Evolutionary conservation across 2,329 filamentous ascomycete genomes (phyloP).

Genomic region (Aurifilum marmelostoma): DNA sequence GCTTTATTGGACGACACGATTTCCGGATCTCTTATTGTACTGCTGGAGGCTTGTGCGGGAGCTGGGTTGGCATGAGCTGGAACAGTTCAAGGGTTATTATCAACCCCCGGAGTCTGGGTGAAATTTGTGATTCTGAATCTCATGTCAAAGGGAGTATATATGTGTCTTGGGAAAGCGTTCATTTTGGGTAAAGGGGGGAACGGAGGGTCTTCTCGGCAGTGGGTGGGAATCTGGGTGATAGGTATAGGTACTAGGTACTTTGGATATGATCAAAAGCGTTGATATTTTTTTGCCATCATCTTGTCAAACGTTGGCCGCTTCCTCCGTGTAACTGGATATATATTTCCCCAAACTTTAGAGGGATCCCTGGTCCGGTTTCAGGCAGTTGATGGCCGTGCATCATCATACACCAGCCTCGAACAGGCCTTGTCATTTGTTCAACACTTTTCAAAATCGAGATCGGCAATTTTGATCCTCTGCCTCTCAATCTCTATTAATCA

Average conservation of each 20-base stretch:
- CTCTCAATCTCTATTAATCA: too few relatives aligned
- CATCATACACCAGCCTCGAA: background rate
- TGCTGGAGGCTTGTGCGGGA: slow-evolving; percentile 78
- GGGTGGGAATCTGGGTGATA: background rate
- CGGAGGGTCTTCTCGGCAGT: background rate
- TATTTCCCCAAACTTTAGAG: background rate
- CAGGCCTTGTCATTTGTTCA: background rate
- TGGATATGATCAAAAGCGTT: background rate
- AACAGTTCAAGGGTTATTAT: slow-evolving; percentile 76
- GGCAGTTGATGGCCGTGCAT: too few relatives aligned
- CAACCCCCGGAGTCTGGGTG: slow-evolving; percentile 44
- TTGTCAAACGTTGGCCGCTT: background rate
- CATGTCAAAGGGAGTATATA: background rate
- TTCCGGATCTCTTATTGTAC: slow-evolving; percentile 76
- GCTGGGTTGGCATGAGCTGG: slow-evolving; percentile 63
- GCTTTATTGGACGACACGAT: slow-evolving; percentile 78
- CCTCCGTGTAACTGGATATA: background rate
- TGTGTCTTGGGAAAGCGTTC: background rate
- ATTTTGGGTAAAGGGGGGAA: background rate
- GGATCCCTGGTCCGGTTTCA: too few relatives aligned
- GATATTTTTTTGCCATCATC: background rate
- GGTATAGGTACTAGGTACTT: background rate
- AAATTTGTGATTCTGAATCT: background rate
- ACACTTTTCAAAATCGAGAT: too few relatives aligned
- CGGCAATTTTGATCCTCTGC: too few relatives aligned